A percentile compares a stretch with the other conserved stretches of the same genome.
These are phyloP conservation scores for Ulota crispa DNA, from an alignment of 225 moss, liverwort and hornwort species.

Conservation along the genomic window DNA sequence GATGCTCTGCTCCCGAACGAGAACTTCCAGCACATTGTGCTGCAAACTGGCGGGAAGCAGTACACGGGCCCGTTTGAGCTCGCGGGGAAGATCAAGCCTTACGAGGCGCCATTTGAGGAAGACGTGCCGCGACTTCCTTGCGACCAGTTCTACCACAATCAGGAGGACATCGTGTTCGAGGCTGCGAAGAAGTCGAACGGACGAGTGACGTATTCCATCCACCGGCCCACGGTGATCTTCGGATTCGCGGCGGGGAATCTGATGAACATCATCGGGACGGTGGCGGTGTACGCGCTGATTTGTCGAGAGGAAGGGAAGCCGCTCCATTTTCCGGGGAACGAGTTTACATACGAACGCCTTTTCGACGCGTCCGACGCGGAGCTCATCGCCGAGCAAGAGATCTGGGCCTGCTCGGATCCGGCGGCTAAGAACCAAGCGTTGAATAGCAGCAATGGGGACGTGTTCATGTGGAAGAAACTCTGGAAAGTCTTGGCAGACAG, in stretches of 20 bases:
- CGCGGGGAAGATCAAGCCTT: constrained; percentile 17
- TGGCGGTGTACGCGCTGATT: constrained; percentile 53
- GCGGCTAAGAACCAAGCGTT: constrained; percentile 60
- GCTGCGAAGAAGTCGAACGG: constrained; percentile 28
- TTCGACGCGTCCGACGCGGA: constrained; percentile 55
- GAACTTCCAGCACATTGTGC: constrained; percentile 50
- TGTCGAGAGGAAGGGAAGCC: constrained; percentile 53
- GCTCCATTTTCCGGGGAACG: constrained; percentile 52
- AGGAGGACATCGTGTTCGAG: constrained; percentile 56
- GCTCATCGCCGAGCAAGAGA: constrained; percentile 66
- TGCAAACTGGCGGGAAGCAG: constrained; percentile 72
- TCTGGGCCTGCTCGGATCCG: constrained; percentile 59
- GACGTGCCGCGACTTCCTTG: constrained; percentile 29
- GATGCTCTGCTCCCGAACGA: constrained; percentile 52
- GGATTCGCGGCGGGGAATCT: constrained; percentile 47
- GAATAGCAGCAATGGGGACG: constrained; percentile 64
- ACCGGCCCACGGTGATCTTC: constrained; percentile 58
- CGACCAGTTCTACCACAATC: constrained; percentile 48
- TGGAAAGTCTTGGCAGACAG: constrained; percentile 50
- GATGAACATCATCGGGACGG: constrained; percentile 54
- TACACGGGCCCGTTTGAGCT: constrained; percentile 57
- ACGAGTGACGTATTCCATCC: constrained; percentile 60
- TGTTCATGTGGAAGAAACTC: constrained; percentile 59
- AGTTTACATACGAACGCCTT: constrained; percentile 34
- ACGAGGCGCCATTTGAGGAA: constrained; percentile 29